A percentile compares a stretch with the other conserved stretches of the same genome.
These are phyloP conservation scores for Lenzites betulinus DNA, from an alignment of 768 basidiomycete species.

Conservation along the genomic window DNA sequence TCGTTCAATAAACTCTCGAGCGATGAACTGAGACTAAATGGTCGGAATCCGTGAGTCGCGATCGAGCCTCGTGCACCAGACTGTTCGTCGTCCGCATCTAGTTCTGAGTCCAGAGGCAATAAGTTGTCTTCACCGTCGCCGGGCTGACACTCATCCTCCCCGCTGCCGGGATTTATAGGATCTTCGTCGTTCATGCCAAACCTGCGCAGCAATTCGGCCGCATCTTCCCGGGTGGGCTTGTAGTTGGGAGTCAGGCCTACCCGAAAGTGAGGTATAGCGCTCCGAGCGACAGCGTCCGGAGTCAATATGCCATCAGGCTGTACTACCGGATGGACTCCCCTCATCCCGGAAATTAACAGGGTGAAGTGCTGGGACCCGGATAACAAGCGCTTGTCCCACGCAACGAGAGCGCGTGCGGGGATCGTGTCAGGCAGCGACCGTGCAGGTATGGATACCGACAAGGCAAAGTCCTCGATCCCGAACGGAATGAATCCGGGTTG, in stretches of 20 bases:
- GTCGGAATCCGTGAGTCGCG: conserved; percentile 47
- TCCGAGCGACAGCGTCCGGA: conserved; percentile 36
- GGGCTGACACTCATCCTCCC: conserved; percentile 30
- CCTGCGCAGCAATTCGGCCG: conserved; percentile 48
- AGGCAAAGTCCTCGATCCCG: conserved; percentile 50
- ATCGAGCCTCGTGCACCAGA: conserved; percentile 14
- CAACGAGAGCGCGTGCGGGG: conserved; percentile 65
- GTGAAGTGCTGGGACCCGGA: conserved; percentile 58
- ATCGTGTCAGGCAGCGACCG: conserved; percentile 52
- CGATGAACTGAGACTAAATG: conserved; percentile 64
- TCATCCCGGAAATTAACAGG: conserved; percentile 62
- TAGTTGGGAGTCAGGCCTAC: conserved; percentile 62
- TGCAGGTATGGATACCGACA: conserved; percentile 60
- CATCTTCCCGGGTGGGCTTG: conserved; percentile 58
- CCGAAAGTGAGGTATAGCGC: conserved; percentile 50
- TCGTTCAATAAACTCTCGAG: conserved; percentile 63
- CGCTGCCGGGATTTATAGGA: background rate
- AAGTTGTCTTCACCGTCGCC: conserved; percentile 22
- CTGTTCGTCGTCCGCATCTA: conserved; percentile 30
- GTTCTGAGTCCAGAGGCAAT: background rate
- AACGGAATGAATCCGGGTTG: conserved; percentile 60
- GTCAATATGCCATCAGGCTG: conserved; percentile 44
- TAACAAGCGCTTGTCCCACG: conserved; percentile 71
- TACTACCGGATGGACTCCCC: conserved; percentile 55
- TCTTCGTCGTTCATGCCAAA: conserved; percentile 43